A percentile compares a stretch with the other conserved stretches of the same genome.
phyloP scores from a whole-genome alignment of 2,329 filamentous ascomycete genomes.

The Fusarium sp. region DNA sequence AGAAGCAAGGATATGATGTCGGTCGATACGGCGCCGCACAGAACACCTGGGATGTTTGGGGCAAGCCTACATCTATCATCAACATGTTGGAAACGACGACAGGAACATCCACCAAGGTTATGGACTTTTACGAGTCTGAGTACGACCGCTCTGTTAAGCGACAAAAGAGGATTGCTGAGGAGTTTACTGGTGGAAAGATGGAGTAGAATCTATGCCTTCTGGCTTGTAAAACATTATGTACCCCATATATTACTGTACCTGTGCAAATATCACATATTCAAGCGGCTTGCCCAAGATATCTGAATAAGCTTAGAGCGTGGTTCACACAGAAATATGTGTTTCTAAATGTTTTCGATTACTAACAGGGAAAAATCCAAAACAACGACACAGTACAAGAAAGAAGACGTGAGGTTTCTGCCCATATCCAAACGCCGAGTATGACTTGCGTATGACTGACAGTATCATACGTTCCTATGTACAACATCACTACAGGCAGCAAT shows the following conservation, averaged over 20 bases:
- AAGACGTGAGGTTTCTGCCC: neutral
- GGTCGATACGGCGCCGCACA: conserved; percentile 55
- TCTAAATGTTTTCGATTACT: conserved; percentile 13
- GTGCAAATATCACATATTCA: conserved; percentile 32
- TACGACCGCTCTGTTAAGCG: conserved; percentile 63
- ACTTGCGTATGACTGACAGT: conserved; percentile 4
- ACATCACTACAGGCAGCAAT: neutral
- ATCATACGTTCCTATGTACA: conserved; percentile 13
- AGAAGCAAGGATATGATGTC: conserved; percentile 52
- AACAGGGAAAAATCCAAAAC: conserved; percentile 8
- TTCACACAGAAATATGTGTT: neutral
- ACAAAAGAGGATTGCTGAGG: conserved; percentile 70
- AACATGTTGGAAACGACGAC: conserved; percentile 60
- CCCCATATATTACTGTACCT: conserved; percentile 45
- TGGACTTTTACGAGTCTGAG: conserved; percentile 57
- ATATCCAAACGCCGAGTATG: conserved; percentile 35
- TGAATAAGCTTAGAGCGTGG: neutral
- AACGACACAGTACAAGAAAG: conserved; percentile 9
- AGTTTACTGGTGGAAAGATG: conserved; percentile 73
- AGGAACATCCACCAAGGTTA: conserved; percentile 55
- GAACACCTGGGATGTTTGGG: conserved; percentile 68
- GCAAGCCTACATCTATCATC: conserved; percentile 61
- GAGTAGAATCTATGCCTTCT: conserved; percentile 49
- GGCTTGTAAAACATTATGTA: conserved; percentile 49
- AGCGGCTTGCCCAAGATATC: conserved; percentile 6